These are phyloP conservation scores for Omphalea diandra DNA, from an alignment of 441 rosid species.

Conservation along the genomic window DNA sequence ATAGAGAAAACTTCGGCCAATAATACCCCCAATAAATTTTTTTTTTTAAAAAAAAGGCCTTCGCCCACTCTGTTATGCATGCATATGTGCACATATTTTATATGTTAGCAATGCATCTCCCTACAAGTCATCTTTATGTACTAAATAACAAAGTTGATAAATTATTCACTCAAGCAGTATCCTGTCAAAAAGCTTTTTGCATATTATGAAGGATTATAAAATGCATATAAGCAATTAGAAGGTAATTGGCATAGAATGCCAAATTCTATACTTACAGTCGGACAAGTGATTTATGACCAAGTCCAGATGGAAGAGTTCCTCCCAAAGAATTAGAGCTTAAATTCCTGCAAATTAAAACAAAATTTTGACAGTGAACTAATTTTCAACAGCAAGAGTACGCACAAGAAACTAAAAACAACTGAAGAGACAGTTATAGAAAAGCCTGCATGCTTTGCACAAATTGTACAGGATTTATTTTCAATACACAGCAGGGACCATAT, in stretches of 20 bases:
- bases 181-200: neutral
- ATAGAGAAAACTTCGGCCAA: neutral
- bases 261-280: slow-evolving; percentile 60
- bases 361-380: neutral
- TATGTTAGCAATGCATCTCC: neutral
- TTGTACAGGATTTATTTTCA: neutral
- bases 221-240: neutral
- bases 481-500: neutral
- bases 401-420: neutral
- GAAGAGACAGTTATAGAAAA: neutral
- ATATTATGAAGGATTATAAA: neutral
- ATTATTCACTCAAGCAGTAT: neutral
- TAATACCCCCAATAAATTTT: neutral
- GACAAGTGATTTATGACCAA: slow-evolving; percentile 75
- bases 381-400: neutral
- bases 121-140: neutral
- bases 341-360: slow-evolving; percentile 52
- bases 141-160: neutral
- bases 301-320: slow-evolving; percentile 68
- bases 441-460: neutral
- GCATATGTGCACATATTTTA: neutral
- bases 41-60: neutral
- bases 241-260: slow-evolving; percentile 1
- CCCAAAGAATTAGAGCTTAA: slow-evolving; percentile 76
- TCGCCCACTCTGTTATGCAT: neutral